These are phyloP conservation scores for Tetrahymena borealis DNA, from an alignment of 73 alveolate species.

Conservation along the genomic window DNA sequence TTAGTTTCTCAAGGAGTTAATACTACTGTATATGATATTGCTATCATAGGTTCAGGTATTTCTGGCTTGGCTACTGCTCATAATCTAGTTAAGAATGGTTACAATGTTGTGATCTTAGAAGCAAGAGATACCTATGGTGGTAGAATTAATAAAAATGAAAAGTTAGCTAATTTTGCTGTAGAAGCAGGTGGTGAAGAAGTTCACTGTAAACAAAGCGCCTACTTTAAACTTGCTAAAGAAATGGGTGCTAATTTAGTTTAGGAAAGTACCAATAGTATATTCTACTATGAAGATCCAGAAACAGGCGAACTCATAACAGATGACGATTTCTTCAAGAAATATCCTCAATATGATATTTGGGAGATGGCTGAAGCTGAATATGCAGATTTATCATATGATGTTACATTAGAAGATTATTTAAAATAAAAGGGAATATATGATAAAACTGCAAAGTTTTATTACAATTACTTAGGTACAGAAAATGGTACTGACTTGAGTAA, in stretches of 20 bases:
- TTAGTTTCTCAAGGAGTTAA: too few relatives aligned
- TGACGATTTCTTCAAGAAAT: neutral
- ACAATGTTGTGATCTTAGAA: neutral
- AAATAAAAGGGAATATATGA: neutral
- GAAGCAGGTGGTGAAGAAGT: neutral
- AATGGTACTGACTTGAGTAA: neutral
- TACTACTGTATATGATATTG: neutral
- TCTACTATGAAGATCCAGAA: neutral
- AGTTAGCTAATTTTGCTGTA: neutral
- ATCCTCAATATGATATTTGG: neutral
- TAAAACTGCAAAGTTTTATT: neutral
- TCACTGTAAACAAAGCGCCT: neutral
- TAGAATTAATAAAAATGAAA: neutral
- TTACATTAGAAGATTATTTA: neutral
- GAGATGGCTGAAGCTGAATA: neutral
- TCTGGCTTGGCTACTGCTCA: conserved; percentile 7
- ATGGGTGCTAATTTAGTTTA: neutral
- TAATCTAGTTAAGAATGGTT: neutral
- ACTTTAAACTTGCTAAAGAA: neutral
- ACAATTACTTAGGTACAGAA: neutral
- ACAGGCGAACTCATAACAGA: neutral
- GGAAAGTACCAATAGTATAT: neutral
- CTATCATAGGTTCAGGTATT: neutral
- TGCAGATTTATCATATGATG: neutral
- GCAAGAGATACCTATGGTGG: conserved; percentile 4